Conservation (phyloP, 306 rosid genomes). For the Lathyrus oleraceus region DNA sequence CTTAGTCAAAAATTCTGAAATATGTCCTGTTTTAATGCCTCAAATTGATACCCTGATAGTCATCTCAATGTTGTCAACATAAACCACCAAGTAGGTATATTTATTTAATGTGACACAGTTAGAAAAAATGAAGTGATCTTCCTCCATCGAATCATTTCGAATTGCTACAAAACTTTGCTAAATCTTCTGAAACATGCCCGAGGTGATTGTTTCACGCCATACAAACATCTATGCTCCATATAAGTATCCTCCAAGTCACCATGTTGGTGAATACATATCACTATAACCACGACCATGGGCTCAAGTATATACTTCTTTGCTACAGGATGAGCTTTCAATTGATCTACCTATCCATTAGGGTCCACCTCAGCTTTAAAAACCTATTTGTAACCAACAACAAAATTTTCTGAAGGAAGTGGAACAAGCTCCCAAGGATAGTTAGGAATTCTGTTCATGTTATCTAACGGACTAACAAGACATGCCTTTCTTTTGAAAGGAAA, state of each 20-base stretch:
- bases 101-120: not conserved
- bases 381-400: not conserved
- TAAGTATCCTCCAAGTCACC: not conserved
- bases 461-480: too few relatives aligned
- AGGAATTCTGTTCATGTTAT: too few relatives aligned
- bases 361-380: not conserved
- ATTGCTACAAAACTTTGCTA: not conserved
- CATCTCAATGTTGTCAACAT: too few relatives aligned
- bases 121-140: not conserved
- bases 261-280: not conserved
- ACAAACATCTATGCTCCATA: not conserved
- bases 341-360: not conserved
- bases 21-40: too few relatives aligned
- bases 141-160: not conserved
- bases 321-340: not conserved
- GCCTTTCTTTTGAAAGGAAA: too few relatives aligned
- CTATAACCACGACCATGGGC: not conserved
- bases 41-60: too few relatives aligned
- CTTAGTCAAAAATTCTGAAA: not conserved
- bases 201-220: not conserved
- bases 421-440: not conserved
- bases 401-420: not conserved
- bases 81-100: too few relatives aligned
- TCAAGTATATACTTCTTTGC: not conserved
- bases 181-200: not conserved